Evolutionary conservation across 306 rosid genomes (phyloP).

Genomic region (Abrus precatorius): DNA sequence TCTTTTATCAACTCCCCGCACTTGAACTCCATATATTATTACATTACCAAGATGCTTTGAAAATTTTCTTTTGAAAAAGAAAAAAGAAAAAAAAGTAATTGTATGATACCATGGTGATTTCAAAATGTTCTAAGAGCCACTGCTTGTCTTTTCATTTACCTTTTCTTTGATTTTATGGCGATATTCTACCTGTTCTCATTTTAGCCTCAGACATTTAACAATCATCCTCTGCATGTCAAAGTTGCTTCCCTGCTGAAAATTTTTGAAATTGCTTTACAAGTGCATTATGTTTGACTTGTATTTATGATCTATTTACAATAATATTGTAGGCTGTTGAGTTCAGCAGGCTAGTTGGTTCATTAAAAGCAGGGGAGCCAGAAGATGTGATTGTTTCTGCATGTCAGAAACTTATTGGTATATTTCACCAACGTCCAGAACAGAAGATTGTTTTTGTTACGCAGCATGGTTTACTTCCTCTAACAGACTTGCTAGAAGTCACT

Average conservation of each 20-base stretch:
- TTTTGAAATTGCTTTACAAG: constrained; percentile 9
- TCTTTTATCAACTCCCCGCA: constrained; percentile 2
- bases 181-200: constrained; percentile 27
- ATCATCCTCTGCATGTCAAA: constrained; percentile 35
- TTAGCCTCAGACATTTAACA: constrained; percentile 29
- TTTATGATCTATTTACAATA: constrained; percentile 41
- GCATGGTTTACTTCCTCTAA: constrained; percentile 94
- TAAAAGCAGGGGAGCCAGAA: constrained; percentile 90
- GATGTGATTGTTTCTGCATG: constrained; percentile 88
- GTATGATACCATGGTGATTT: constrained; percentile 23
- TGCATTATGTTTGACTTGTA: constrained; percentile 41
- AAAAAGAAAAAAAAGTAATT: neutral
- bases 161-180: constrained; percentile 30
- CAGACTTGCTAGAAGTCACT: constrained; percentile 90
- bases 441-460: constrained; percentile 89
- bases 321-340: constrained; percentile 91
- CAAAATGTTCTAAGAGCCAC: constrained; percentile 15
- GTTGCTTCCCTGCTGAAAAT: constrained; percentile 18
- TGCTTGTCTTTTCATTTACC: neutral
- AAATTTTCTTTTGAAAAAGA: neutral
- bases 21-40: constrained; percentile 36
- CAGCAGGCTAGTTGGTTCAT: constrained; percentile 83
- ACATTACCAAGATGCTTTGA: constrained; percentile 2
- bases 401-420: constrained; percentile 85
- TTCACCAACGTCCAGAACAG: constrained; percentile 92